Base-by-base conservation (phyloP, 1,284 basidiomycete genomes). In the Sphaerobolus stellatus region DNA sequence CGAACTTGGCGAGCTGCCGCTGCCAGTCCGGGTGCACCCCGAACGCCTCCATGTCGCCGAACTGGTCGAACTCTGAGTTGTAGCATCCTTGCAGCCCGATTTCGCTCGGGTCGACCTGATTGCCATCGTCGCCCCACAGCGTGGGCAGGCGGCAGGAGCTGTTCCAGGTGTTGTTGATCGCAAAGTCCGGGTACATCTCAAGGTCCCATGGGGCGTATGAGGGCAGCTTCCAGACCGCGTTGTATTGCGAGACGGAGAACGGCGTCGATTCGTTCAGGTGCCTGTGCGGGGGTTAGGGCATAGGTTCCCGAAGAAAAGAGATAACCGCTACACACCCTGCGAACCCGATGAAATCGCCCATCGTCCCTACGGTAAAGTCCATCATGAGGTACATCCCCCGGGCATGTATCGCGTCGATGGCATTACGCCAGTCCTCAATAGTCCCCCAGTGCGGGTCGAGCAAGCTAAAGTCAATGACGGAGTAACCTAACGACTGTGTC, bases 11-110 rank as follows among this genome's bases (percentile, higher is more conserved):
- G 27, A 96, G 75, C 69, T 96, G 90, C 81, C 93, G 92, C 66
- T 95, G 81, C 90, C 89, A 94, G 70, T 92, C 88, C n/a, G 88
- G 87, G 65, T 90, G 92, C 33, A 95, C 92, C 86, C 93, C 93
- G 68, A 96, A 96, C 58, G 93, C 93, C 70, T 95, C 93, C 81
- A 92, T 90, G 72, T 96, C 93, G 59, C 93, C 93, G 63, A 90
- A 96, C 59, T 94, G 92, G 71, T 96, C 93, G 63, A 95, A 94
- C 59, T 94, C 90, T 27, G 88, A 92, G 27, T 74, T 71, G 61
- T 84, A 76, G 68, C 93, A 96, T 24, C 92, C 92, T 36, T 79
- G 75, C 16, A 54, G 27, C 16, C 5, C 24, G 27, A 72, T 66
- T 7, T 75, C 72, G 54, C 77, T 73, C 8, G 86, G 70, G 43